Evolutionary conservation across 2,329 filamentous ascomycete species (phyloP).

Genomic region (Ophiostoma ips): DNA sequence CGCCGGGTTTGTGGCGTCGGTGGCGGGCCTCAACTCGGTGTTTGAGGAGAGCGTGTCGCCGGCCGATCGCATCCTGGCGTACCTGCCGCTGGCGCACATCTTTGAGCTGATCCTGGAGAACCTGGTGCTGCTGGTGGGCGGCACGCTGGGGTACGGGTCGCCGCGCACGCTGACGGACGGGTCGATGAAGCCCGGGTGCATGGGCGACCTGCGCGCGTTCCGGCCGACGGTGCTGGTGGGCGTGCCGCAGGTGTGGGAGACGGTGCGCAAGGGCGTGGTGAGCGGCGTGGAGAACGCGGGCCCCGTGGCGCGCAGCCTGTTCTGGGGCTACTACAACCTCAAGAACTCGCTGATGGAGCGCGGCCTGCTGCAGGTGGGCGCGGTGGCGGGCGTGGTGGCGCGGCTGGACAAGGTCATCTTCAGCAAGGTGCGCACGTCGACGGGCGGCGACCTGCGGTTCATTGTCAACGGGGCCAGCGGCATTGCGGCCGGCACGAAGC

Average conservation of each 20-base stretch:
- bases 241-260: slow-evolving; percentile 95
- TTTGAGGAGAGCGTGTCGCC: slow-evolving; percentile 67
- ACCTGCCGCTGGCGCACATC: slow-evolving; percentile 89
- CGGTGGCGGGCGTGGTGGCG: slow-evolving; percentile 36
- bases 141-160: slow-evolving; percentile 85
- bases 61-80: slow-evolving; percentile 70
- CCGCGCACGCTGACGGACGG: slow-evolving; percentile 75
- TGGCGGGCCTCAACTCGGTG: slow-evolving; percentile 67
- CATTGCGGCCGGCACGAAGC: slow-evolving; percentile 72
- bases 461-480: slow-evolving; percentile 92
- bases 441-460: slow-evolving; percentile 75
- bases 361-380: slow-evolving; percentile 33
- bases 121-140: slow-evolving; percentile 75
- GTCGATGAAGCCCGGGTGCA: slow-evolving; percentile 68
- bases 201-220: slow-evolving; percentile 87
- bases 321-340: slow-evolving; percentile 51
- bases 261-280: slow-evolving; percentile 87
- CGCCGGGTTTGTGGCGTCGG: slow-evolving; percentile 62
- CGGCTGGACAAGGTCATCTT: slow-evolving; percentile 76
- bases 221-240: slow-evolving; percentile 81
- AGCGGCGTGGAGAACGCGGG: slow-evolving; percentile 60
- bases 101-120: slow-evolving; percentile 96
- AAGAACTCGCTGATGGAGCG: slow-evolving; percentile 45
- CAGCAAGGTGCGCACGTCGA: slow-evolving; percentile 79
- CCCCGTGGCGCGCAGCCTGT: slow-evolving; percentile 59